Conservation (phyloP, 2,329 filamentous ascomycete genomes). For the Colletotrichum theobromicola region DNA sequence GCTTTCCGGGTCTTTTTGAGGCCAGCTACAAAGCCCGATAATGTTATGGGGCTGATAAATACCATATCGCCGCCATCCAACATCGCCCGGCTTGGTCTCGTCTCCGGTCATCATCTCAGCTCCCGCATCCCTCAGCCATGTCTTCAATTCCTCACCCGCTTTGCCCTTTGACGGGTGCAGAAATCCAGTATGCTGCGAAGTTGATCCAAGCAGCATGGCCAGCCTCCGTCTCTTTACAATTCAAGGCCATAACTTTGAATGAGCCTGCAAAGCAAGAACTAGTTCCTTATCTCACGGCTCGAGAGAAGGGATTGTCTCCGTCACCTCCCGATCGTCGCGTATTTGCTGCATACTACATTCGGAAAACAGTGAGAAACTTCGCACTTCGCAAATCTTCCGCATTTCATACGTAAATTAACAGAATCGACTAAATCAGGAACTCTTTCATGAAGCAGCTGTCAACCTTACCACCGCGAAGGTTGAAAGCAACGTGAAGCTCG, state of each 20-base stretch:
- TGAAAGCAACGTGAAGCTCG: conserved; percentile 63
- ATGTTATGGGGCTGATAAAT: neutral
- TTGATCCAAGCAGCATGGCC: conserved; percentile 62
- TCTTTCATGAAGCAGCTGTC: conserved; percentile 64
- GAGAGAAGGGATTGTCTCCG: conserved; percentile 40
- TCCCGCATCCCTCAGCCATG: neutral
- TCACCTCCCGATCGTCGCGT: conserved; percentile 49
- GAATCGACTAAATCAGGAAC: conserved; percentile 48
- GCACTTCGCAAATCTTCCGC: neutral
- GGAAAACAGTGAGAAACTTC: conserved; percentile 59
- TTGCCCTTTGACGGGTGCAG: conserved; percentile 60
- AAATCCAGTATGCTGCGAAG: conserved; percentile 56
- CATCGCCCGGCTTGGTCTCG: neutral
- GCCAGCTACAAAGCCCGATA: neutral
- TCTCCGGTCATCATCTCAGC: neutral
- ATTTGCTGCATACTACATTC: conserved; percentile 64
- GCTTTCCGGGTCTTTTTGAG: conserved; percentile 5
- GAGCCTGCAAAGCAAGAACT: conserved; percentile 61
- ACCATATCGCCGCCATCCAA: neutral
- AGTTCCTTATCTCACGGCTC: conserved; percentile 54
- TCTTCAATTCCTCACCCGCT: conserved; percentile 54
- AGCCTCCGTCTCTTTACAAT: conserved; percentile 58
- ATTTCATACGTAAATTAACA: neutral
- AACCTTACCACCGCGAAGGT: conserved; percentile 56
- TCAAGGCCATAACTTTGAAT: conserved; percentile 66